These are phyloP conservation scores for Fusarium austroafricanum DNA, from an alignment of 2,329 filamentous ascomycete genomes.

Conservation along the genomic window DNA sequence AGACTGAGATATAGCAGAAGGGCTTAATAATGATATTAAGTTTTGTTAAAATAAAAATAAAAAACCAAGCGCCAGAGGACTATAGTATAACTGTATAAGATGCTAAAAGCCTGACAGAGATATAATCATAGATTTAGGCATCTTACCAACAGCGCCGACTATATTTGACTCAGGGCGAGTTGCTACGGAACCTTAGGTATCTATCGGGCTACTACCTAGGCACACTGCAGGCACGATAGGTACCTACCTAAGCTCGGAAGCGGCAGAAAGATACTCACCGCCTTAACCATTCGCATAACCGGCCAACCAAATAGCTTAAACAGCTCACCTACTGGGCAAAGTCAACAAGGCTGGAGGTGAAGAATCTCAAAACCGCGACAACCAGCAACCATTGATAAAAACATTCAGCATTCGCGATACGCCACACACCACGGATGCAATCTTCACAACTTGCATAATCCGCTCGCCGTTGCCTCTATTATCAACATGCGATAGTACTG, in stretches of 20 bases:
- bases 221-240: no score
- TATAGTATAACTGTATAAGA: no score
- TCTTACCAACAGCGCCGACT: no score
- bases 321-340: slow-evolving; percentile 40
- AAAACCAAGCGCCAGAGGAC: no score
- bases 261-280: slow-evolving; percentile 51
- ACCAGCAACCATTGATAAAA: slow-evolving; percentile 40
- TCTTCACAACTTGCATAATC: slow-evolving; percentile 36
- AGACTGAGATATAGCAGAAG: no score
- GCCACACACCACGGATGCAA: slow-evolving; percentile 42
- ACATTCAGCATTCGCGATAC: slow-evolving; percentile 39
- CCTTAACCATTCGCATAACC: not conserved
- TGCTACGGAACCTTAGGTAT: no score
- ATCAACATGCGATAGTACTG: slow-evolving; percentile 61
- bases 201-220: no score
- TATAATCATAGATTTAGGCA: no score
- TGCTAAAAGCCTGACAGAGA: no score
- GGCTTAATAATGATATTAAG: no score
- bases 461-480: slow-evolving; percentile 33
- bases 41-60: no score
- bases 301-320: slow-evolving; percentile 41
- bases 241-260: slow-evolving; percentile 6
- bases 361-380: slow-evolving; percentile 49
- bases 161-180: no score
- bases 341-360: slow-evolving; percentile 47